Evolutionary conservation across 2,329 filamentous ascomycete species (phyloP), one percentile per base, ranked within the genome.

Genomic region (Cylindrodendrum hubeiense): DNA sequence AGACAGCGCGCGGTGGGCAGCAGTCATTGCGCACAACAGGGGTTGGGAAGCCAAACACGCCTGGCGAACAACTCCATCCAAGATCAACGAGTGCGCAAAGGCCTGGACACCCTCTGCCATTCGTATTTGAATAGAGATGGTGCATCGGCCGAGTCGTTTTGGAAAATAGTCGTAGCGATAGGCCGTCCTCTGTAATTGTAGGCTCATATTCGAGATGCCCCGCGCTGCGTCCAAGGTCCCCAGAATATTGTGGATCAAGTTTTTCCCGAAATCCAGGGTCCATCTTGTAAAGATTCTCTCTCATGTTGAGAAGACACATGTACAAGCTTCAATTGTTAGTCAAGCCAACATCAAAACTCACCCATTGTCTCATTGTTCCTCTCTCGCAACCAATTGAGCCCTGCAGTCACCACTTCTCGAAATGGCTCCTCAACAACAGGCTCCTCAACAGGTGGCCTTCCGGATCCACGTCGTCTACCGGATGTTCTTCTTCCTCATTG

Each of bases 401-500:
- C 5, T 15, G 5, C 17, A 30, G 19, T 10, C 30, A 5, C n/a
- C 28, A 19, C 9, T 43, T 17, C n/a, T 22, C 54, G 64, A 12
- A 51, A 77, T 78, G 76, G 67, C 73, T 30, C 39, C 71, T 7
- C 66, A 66, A 13, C 67, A 68, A 17, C 59, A 73, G 21, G 64
- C n/a, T n/a, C n/a, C n/a, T n/a, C n/a, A 70, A 26, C 72, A 73
- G 21, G 64, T 73, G 59, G 81, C 82, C 49, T 81, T 85, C 66
- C 76, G 76, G 60, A 84, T 93, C 39, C 91, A 91, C 22, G 71
- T 85, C 37, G 70, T 83, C 67, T 95, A 95, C 81, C 86, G 87
- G 63, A 71, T 90, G 75, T 93, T 95, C 83, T 95, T 95, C 81
- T 88, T 94, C 67, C 84, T 90, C 75, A 82, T 95, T 73, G 93